Percentiles rank a stretch among this genome's conserved stretches.
phyloP scores from a whole-genome alignment of 2,329 filamentous ascomycete genomes.

The Huntiella moniliformis region DNA sequence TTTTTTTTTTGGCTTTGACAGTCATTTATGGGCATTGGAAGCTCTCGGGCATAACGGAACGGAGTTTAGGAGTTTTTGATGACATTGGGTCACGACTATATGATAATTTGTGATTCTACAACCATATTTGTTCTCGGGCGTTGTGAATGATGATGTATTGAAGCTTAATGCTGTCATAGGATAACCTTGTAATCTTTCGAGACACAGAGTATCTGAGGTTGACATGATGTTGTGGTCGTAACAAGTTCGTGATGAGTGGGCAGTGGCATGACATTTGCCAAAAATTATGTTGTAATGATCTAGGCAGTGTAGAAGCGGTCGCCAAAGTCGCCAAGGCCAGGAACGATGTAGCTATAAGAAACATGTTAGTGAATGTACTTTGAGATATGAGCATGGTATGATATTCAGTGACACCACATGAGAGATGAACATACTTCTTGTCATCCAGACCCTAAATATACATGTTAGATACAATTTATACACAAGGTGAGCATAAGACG shows the following conservation, averaged over 20 bases:
- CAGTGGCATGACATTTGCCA: no score
- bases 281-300: background rate
- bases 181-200: background rate
- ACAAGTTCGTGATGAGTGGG: no score
- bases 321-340: conserved; percentile 85
- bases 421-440: conserved; percentile 56
- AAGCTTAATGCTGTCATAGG: background rate
- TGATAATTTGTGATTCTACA: background rate
- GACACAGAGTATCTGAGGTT: no score
- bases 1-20: background rate
- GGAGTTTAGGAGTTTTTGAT: conserved; percentile 1
- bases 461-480: background rate
- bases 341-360: conserved; percentile 65
- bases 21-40: background rate
- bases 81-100: no score
- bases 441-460: conserved; percentile 61
- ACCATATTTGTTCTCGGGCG: background rate
- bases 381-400: background rate
- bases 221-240: no score
- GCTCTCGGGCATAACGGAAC: conserved; percentile 3
- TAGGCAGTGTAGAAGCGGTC: conserved; percentile 70
- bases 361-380: background rate
- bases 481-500: background rate
- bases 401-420: background rate
- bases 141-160: background rate